A percentile compares a stretch with the other conserved stretches of the same genome.
phyloP scores from a whole-genome alignment of 371 early-diverging fungal species.

The Rhizopus arrhizus region DNA sequence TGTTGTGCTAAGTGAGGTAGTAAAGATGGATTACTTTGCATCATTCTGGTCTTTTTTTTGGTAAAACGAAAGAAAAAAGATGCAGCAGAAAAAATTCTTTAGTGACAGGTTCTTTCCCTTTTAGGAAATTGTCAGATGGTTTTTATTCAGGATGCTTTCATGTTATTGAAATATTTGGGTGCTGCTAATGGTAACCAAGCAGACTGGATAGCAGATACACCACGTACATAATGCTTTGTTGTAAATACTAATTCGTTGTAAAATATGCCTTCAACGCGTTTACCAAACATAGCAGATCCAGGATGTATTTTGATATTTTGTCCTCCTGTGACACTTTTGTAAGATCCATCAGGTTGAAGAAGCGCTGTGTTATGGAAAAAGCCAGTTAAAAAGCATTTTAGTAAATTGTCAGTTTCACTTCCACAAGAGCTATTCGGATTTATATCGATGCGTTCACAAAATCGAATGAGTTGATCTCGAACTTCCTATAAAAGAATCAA shows the following conservation, averaged over 20 bases:
- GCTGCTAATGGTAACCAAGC: conserved; percentile 84
- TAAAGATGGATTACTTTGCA: conserved; percentile 11
- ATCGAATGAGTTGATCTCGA: conserved; percentile 79
- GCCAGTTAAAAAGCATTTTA: conserved; percentile 88
- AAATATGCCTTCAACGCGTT: conserved; percentile 77
- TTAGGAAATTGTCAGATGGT: not conserved
- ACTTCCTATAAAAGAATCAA: conserved; percentile 62
- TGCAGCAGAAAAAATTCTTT: conserved; percentile 5
- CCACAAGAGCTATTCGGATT: conserved; percentile 68
- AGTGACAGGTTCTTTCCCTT: conserved; percentile 7
- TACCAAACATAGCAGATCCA: conserved; percentile 80
- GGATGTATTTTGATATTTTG: conserved; percentile 88
- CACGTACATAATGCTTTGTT: conserved; percentile 83
- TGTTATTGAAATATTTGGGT: conserved; percentile 73
- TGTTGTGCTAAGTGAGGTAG: conserved; percentile 11
- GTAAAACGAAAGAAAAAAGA: conserved; percentile 7
- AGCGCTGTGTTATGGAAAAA: conserved; percentile 90
- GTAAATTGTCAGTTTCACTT: conserved; percentile 68
- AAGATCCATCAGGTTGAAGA: conserved; percentile 87
- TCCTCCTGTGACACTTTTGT: conserved; percentile 74
- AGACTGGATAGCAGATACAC: conserved; percentile 81
- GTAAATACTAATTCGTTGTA: conserved; percentile 95
- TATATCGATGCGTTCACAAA: conserved; percentile 73
- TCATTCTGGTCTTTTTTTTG: not conserved
- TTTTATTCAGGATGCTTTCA: conserved; percentile 9